A percentile compares a stretch with the other conserved stretches of the same genome.
These are phyloP conservation scores for Kluyveromyces wickerhamii DNA, from an alignment of 805 yeast genomes.

Conservation along the genomic window DNA sequence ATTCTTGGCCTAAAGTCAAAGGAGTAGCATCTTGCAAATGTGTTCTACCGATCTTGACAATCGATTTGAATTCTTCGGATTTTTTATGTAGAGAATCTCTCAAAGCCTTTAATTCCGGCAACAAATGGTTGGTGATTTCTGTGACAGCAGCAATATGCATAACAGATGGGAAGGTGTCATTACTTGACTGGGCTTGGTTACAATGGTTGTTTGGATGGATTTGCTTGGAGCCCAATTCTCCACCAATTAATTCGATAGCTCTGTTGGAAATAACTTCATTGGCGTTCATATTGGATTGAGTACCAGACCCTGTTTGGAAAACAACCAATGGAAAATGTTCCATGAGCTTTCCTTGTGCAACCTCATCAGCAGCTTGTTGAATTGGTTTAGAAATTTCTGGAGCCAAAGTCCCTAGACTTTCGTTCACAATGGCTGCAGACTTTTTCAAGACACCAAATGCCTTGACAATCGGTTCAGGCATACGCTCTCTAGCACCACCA, in stretches of 20 bases:
- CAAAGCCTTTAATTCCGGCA: conserved; percentile 74
- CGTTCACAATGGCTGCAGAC: conserved; percentile 89
- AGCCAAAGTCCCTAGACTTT: conserved; percentile 72
- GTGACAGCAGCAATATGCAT: conserved; percentile 99
- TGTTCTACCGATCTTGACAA: conserved; percentile 98
- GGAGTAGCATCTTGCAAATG: conserved; percentile 99
- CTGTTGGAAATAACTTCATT: conserved; percentile 98
- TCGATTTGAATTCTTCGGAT: conserved; percentile 74
- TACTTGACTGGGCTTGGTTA: conserved; percentile 97
- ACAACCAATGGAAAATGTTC: conserved; percentile 98
- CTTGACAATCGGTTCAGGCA: conserved; percentile 84
- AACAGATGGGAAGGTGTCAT: conserved; percentile 98
- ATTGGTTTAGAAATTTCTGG: conserved; percentile 79
- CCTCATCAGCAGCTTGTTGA: conserved; percentile 92
- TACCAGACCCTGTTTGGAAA: conserved; percentile 98
- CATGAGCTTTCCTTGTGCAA: conserved; percentile 79
- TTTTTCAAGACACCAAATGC: conserved; percentile 93
- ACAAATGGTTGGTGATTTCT: conserved; percentile 64
- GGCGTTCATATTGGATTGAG: conserved; percentile 98
- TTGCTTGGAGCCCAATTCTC: conserved; percentile 79
- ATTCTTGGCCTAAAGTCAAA: conserved; percentile 95
- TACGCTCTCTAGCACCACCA: conserved; percentile 83
- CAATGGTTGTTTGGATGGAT: conserved; percentile 99
- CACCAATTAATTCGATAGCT: conserved; percentile 94
- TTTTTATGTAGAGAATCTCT: conserved; percentile 73